A percentile compares a stretch with the other conserved stretches of the same genome.
Conservation (phyloP, 805 yeast species). For the Yarrowia phangngaensis region DNA sequence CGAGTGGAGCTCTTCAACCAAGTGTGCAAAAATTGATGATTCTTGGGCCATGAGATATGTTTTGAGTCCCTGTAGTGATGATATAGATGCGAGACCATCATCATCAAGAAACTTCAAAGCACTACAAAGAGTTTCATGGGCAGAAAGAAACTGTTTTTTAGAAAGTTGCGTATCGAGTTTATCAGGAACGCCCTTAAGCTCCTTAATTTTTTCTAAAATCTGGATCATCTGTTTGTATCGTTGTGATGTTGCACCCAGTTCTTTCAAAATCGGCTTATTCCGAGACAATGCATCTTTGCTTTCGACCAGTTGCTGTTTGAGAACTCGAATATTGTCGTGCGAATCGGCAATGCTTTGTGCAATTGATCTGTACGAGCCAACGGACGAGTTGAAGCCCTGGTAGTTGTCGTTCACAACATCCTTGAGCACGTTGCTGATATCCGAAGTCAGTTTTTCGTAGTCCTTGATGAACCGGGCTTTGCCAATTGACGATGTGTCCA, state of each 20-base stretch:
- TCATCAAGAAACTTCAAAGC: slow-evolving; percentile 41
- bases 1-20: slow-evolving; percentile 71
- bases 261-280: slow-evolving; percentile 56
- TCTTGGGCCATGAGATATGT: slow-evolving; percentile 41
- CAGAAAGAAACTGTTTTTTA: slow-evolving; percentile 65
- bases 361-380: slow-evolving; percentile 77
- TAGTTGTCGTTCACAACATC: slow-evolving; percentile 68
- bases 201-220: slow-evolving; percentile 62
- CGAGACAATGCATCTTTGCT: slow-evolving; percentile 52
- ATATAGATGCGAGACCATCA: slow-evolving; percentile 36
- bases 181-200: slow-evolving; percentile 55
- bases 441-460: slow-evolving; percentile 56
- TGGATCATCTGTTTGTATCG: slow-evolving; percentile 67
- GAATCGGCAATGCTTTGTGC: slow-evolving; percentile 61
- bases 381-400: slow-evolving; percentile 77
- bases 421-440: slow-evolving; percentile 56
- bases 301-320: slow-evolving; percentile 48
- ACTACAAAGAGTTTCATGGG: slow-evolving; percentile 52
- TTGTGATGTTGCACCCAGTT: slow-evolving; percentile 59
- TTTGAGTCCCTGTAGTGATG: slow-evolving; percentile 38
- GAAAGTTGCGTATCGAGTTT: slow-evolving; percentile 62
- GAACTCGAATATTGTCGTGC: slow-evolving; percentile 51
- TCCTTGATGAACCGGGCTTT: slow-evolving; percentile 68
- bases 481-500: slow-evolving; percentile 90
- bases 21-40: slow-evolving; percentile 54